Percentiles rank a stretch among this genome's conserved stretches.
Conservation (phyloP, 352 stramenopile species). For the Phytophthora quininea region DNA sequence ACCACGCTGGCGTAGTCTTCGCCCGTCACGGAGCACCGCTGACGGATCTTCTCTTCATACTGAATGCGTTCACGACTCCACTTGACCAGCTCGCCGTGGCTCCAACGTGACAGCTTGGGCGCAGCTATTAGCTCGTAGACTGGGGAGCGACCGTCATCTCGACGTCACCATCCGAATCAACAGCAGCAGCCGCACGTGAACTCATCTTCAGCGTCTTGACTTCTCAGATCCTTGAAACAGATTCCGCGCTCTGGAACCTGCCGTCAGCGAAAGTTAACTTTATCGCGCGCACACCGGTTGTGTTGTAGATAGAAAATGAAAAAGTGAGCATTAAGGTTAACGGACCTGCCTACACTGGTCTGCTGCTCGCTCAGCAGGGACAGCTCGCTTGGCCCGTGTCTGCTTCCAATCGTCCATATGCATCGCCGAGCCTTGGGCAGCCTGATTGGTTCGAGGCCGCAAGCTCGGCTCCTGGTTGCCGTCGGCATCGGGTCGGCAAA, state of each 20-base stretch:
- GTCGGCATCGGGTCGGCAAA: too few species aligned
- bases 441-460: neutral
- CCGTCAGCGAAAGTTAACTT: conserved; percentile 3
- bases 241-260: neutral
- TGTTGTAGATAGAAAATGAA: neutral
- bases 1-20: neutral
- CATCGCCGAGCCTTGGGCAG: neutral
- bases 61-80: neutral
- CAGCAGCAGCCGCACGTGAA: neutral
- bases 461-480: neutral
- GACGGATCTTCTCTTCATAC: conserved; percentile 1
- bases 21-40: neutral
- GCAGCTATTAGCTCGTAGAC: neutral
- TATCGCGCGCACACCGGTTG: neutral
- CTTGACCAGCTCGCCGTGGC: neutral
- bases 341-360: too few species aligned
- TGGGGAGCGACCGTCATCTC: neutral
- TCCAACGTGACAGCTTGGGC: neutral
- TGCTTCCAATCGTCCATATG: neutral
- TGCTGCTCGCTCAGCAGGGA: neutral
- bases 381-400: neutral
- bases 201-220: neutral
- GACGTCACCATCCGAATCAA: neutral
- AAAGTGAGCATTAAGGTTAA: neutral
- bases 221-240: conserved; percentile 1